Evolutionary conservation across 106 monocot species (phyloP).

Genomic region (Dioscorea dumetorum): DNA sequence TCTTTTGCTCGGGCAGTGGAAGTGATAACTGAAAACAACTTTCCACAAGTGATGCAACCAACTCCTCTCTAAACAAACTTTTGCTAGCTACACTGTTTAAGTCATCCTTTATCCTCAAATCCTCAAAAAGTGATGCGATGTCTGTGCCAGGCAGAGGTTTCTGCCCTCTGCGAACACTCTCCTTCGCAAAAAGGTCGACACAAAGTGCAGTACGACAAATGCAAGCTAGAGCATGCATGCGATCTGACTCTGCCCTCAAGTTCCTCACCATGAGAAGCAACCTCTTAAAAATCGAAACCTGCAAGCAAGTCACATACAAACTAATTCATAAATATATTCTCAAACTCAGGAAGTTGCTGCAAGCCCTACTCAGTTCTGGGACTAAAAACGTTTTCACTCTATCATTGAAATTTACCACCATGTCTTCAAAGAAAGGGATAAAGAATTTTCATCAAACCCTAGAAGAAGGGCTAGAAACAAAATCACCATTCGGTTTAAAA

Average conservation of each 20-base stretch:
- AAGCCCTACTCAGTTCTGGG: too few species aligned
- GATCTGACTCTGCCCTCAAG: constrained; percentile 93
- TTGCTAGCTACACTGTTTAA: constrained; percentile 81
- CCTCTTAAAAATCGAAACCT: constrained; percentile 95
- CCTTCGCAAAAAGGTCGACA: constrained; percentile 99
- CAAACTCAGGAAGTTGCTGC: too few species aligned
- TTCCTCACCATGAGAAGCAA: constrained; percentile 96
- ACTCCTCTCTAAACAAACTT: constrained; percentile 93
- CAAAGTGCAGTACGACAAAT: constrained; percentile 97
- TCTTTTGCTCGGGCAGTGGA: constrained; percentile 85
- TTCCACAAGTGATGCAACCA: constrained; percentile 96
- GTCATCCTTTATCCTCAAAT: constrained; percentile 86
- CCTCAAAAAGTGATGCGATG: constrained; percentile 94
- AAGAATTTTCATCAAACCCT: too few species aligned
- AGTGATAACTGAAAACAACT: constrained; percentile 98
- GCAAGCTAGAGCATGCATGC: constrained; percentile 98
- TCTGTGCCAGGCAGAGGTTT: constrained; percentile 97
- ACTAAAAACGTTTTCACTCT: too few species aligned
- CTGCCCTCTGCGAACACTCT: constrained; percentile 94
- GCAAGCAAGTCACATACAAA: constrained; percentile 7
- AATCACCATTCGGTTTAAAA: too few species aligned
- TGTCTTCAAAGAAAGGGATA: too few species aligned
- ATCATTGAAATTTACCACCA: too few species aligned
- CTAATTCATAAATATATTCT: too few species aligned
- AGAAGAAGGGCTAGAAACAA: too few species aligned